Evolutionary conservation across 805 yeast species (phyloP), one percentile per base, ranked within the genome.

Genomic region (Candida palmyrensis): DNA sequence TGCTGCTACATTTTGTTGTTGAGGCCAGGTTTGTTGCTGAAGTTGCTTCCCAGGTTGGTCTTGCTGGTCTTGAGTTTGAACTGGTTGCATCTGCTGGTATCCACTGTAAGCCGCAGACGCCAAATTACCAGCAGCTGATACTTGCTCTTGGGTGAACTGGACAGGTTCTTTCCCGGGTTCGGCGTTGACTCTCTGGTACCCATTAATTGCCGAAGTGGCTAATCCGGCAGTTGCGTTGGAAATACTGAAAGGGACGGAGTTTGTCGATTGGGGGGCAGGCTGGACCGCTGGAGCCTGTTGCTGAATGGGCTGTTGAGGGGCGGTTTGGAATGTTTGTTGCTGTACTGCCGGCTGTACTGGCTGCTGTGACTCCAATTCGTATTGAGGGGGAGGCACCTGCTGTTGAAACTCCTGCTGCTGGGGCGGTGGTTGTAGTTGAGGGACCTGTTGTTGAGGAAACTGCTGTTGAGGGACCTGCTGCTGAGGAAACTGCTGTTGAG

Each of bases 21-120:
- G 42, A 3, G 32, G 30, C 20, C 27, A 36, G 19, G 27, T 33
- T 28, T 30, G 43, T 15, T 37, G 30, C 24, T 37, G 49, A 45
- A 29, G 40, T 54, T 52, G 38, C 54, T 34, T 42, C 50, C 25
- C 35, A 55, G 30, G 62, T 36, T 36, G 48, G 28, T 35, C 41
- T 27, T 45, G 48, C 16, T 49, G 48, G 34, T 6, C 29, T 24
- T 27, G 46, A 19, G 37, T 47, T 31, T 33, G 48, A 12, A 25
- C 29, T 22, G 29, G 43, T 18, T 33, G 43, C 30, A 29, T 11
- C 15, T 29, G 25, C 25, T 29, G 32, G n/a, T 29, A 29, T 12
- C 32, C 32, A 20, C 15, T 19, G 16, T 12, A 29, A 21, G 32
- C 32, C 6, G 25, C 10, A 9, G 18, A 18, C 7, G 32, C 32